phyloP scores from a whole-genome alignment of 108 stramenopile species.

The Schizochytrium sp. region DNA sequence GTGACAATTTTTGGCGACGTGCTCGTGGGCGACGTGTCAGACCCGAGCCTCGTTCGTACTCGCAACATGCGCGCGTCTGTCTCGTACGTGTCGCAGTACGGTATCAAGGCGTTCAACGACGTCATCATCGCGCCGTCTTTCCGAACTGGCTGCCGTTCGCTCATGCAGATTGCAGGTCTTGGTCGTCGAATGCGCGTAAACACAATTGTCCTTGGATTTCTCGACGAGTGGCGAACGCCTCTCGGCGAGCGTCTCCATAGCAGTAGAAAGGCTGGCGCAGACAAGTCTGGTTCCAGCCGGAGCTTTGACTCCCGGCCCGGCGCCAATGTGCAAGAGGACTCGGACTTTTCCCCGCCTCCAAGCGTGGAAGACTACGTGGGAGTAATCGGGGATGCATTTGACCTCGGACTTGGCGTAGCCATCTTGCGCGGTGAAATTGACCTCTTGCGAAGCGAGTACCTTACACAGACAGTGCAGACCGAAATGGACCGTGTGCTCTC shows the following conservation, averaged over 20 bases:
- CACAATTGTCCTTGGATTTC: slow-evolving; percentile 6
- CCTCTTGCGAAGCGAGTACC: slow-evolving; percentile 1
- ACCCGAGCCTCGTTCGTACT: not conserved
- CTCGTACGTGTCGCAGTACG: not conserved
- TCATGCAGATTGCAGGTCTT: slow-evolving; percentile 12
- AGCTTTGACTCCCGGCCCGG: not conserved
- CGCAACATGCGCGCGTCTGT: not conserved
- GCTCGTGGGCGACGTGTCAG: not conserved
- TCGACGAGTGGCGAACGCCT: not conserved
- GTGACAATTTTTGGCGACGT: slow-evolving; percentile 5
- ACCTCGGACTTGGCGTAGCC: not conserved
- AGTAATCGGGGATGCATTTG: slow-evolving; percentile 16
- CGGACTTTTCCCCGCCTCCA: not conserved
- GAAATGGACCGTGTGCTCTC: not conserved
- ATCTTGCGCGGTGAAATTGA: not conserved
- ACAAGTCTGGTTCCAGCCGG: not conserved
- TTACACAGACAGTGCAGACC: not conserved
- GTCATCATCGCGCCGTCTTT: slow-evolving; percentile 13
- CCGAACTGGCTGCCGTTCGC: slow-evolving; percentile 2
- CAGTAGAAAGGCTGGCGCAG: not conserved
- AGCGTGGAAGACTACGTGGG: slow-evolving; percentile 11
- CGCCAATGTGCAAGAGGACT: not conserved
- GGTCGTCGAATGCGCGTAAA: not conserved
- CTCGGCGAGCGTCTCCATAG: not conserved
- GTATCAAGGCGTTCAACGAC: not conserved